These are phyloP conservation scores for Angomonas deanei DNA, from an alignment of 208 protist species.

Conservation along the genomic window DNA sequence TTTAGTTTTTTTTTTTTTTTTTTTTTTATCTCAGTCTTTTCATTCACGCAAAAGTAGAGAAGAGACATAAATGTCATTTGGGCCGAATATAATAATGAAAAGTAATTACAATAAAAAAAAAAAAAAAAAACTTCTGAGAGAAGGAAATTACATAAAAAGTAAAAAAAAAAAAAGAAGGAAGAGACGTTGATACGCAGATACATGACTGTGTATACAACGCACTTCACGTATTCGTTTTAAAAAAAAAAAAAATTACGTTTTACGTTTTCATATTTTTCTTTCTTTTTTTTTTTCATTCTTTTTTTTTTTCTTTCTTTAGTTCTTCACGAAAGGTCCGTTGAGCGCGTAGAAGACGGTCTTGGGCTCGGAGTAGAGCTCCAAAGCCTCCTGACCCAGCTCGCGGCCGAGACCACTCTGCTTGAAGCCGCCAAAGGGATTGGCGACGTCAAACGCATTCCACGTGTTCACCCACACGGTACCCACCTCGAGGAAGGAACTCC, in stretches of 20 bases:
- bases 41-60: not conserved
- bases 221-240: no score
- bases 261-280: conserved; percentile 4
- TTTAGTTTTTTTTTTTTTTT: conserved; percentile 5
- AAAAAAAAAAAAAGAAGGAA: not conserved
- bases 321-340: conserved; percentile 52
- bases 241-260: conserved; percentile 1
- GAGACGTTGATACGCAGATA: not conserved
- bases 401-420: conserved; percentile 84
- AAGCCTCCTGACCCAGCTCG: conserved; percentile 62
- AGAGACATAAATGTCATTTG: not conserved
- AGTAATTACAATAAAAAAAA: not conserved
- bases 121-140: not conserved
- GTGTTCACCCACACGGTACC: conserved; percentile 88
- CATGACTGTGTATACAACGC: not conserved
- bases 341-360: conserved; percentile 65
- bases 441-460: conserved; percentile 74
- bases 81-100: not conserved
- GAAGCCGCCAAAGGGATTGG: conserved; percentile 82
- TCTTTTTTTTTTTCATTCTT: not conserved
- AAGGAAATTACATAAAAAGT: not conserved
- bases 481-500: conserved; percentile 46
- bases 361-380: conserved; percentile 70
- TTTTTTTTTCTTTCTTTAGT: conserved; percentile 12
- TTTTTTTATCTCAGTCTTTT: not conserved